A percentile compares a stretch with the other conserved stretches of the same genome.
Conservation (phyloP, 495 filamentous ascomycete species). For the Copromyces sp. region DNA sequence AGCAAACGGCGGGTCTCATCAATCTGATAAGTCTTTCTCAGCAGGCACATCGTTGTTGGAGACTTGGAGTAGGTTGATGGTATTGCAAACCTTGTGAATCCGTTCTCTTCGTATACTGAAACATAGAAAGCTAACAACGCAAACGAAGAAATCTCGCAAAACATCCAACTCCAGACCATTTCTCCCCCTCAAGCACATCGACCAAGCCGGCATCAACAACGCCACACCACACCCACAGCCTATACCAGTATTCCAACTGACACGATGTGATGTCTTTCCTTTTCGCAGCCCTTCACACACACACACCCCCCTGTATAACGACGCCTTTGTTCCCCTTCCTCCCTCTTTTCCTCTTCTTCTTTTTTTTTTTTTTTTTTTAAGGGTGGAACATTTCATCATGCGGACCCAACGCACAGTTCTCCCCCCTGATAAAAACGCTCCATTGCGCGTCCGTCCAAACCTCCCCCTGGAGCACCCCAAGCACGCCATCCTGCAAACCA, state of each 20-base stretch:
- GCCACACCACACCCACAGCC: background rate
- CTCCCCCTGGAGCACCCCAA: no score
- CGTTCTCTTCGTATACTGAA: background rate
- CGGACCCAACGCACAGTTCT: no score
- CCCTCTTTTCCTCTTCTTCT: background rate
- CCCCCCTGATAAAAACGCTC: no score
- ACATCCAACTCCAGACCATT: background rate
- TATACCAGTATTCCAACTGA: background rate
- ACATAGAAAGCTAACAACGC: background rate
- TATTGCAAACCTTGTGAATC: background rate
- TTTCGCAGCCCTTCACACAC: background rate
- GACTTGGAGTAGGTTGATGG: background rate
- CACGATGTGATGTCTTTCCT: background rate
- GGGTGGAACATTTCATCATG: no score
- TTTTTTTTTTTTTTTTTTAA: no score
- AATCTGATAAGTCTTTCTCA: background rate
- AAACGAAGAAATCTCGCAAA: background rate
- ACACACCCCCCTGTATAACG: background rate
- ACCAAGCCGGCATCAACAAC: background rate
- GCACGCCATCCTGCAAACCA: no score
- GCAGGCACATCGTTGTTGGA: background rate
- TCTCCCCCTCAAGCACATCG: background rate
- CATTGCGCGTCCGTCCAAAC: no score
- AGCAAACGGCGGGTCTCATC: background rate
- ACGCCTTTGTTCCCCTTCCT: background rate